Evolutionary conservation across 768 basidiomycete genomes (phyloP).

Genomic region (Suillus hirtellus): DNA sequence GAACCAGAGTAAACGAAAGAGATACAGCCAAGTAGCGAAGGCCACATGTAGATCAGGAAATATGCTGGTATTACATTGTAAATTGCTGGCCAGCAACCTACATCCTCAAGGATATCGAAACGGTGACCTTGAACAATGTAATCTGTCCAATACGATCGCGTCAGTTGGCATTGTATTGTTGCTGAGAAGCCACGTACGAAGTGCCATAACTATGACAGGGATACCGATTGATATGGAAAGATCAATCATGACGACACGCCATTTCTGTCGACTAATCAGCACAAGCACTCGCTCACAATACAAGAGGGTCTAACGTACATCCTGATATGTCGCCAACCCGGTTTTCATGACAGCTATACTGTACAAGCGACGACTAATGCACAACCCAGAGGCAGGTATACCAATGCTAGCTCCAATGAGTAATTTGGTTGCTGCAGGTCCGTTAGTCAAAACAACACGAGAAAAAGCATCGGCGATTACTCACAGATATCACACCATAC

Average conservation of each 20-base stretch:
- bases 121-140: conserved; percentile 58
- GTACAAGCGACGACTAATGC: conserved; percentile 53
- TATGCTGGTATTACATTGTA: conserved; percentile 48
- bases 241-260: conserved; percentile 35
- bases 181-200: conserved; percentile 27
- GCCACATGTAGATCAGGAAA: conserved; percentile 42
- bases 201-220: conserved; percentile 34
- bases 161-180: not conserved
- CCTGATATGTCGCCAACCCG: conserved; percentile 28
- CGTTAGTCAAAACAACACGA: conserved; percentile 10
- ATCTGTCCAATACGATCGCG: conserved; percentile 30
- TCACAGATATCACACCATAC: conserved; percentile 64
- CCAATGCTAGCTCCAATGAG: conserved; percentile 44
- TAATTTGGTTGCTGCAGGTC: conserved; percentile 46
- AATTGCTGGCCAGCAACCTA: conserved; percentile 55
- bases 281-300: not conserved
- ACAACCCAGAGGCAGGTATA: conserved; percentile 47
- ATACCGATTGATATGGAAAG: conserved; percentile 37
- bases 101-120: conserved; percentile 57
- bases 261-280: conserved; percentile 27
- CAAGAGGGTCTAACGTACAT: conserved; percentile 29
- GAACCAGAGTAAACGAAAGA: conserved; percentile 37
- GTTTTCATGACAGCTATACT: conserved; percentile 35
- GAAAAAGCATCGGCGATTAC: not conserved
- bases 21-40: conserved; percentile 41